phyloP scores from a whole-genome alignment of 495 filamentous ascomycete genomes.

The Lepidopterella palustris region DNA sequence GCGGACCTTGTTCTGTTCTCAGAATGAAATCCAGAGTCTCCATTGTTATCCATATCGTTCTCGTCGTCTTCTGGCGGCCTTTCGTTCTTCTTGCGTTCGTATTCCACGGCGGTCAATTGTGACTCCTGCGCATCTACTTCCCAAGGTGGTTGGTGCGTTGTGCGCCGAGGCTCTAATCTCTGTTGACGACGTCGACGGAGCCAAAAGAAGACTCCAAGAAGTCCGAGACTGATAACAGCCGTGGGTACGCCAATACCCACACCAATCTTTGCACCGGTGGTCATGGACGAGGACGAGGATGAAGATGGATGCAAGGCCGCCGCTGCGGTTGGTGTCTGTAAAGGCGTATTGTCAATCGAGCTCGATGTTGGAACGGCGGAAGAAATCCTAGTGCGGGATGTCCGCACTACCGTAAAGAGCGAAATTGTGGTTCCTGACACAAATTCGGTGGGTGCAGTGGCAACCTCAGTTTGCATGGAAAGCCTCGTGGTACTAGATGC shows the following conservation, averaged over 20 bases:
- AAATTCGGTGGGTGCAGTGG: no score
- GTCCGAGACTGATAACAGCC: neutral
- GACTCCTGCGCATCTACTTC: constrained; percentile 1
- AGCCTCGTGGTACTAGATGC: no score
- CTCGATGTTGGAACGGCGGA: neutral
- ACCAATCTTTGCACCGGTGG: neutral
- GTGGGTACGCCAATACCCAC: neutral
- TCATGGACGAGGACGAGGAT: neutral
- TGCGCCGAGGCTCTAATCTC: neutral
- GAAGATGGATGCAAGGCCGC: neutral
- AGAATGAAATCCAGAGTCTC: no score
- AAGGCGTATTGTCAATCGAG: neutral
- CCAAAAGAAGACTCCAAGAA: neutral
- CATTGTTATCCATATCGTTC: neutral
- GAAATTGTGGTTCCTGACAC: no score
- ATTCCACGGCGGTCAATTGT: neutral
- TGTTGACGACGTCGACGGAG: neutral
- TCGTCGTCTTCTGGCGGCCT: constrained; percentile 2
- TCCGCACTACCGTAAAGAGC: no score
- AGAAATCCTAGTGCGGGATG: no score
- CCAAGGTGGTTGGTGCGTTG: neutral
- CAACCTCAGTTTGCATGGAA: no score
- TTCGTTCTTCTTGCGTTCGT: neutral
- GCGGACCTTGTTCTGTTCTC: no score
- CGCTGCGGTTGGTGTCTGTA: neutral